Base-by-base conservation (phyloP, 106 monocot species). In the Amphibolis antarctica region DNA sequence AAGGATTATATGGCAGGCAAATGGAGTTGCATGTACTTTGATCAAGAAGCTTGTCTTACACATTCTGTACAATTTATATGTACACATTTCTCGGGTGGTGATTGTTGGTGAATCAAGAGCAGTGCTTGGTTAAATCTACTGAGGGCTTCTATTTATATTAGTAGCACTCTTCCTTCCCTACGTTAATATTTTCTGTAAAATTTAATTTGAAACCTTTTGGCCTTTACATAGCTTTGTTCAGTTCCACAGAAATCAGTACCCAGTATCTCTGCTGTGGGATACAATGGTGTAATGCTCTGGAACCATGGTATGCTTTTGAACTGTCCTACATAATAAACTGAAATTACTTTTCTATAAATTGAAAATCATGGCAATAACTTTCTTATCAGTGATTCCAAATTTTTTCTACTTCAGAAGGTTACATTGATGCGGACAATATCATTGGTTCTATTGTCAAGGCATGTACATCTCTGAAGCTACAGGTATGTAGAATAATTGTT, bases 271-370 rank as follows among this genome's bases (percentile, higher is more conserved):
- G 83, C 65, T 64, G 75, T 93, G 69, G 85, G 88, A 71, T 74
- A 64, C 42, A 88, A 88, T 73, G 93, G 93, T 54, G 61, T 85
- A 62, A 68, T 85, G 76, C 65, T 85, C 57, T 88, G 85, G 85
- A 74, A 83, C 66, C 75, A 93, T 77, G 93, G 93, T 93, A 75
- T 18, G 53, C 23, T 28, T 60, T 59, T 44, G 59, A 49, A 44
- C 12, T 69, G 29, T 9, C 56, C 15, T 51, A 66, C 54, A 55
- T 12, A 55, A 7, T 25, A 25, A 11, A 55, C 7, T 55, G 4
- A 23, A 23, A 25, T 55, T 25, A 9, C 24, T 55, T 55, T 55
- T 12, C 6, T 23, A 4, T 23, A 55, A 0, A 1, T 9, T 55
- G 54, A 5, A 55, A 23, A 12, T 18, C n/a, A n/a, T n/a, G n/a